Percentiles rank a stretch among this genome's conserved stretches.
phyloP scores from a whole-genome alignment of 495 filamentous ascomycete species.

The Penicillium verhagenii region DNA sequence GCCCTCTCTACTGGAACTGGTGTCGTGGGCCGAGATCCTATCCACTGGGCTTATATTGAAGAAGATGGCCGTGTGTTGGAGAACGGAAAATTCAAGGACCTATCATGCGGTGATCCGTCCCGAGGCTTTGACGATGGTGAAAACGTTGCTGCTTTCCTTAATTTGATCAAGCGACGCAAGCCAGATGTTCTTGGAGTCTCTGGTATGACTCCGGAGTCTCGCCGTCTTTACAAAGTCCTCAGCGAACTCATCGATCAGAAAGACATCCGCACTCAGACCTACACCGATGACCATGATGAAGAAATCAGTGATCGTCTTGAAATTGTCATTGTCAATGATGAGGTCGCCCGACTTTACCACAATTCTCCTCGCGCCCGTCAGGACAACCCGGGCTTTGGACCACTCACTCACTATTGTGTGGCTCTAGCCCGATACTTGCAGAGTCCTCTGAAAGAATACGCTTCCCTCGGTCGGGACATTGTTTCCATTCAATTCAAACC shows the following conservation, averaged over 20 bases:
- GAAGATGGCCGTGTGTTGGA: conserved; percentile 88
- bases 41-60: conserved; percentile 89
- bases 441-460: conserved; percentile 93
- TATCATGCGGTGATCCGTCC: conserved; percentile 66
- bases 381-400: conserved; percentile 76
- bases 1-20: conserved; percentile 78
- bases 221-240: conserved; percentile 76
- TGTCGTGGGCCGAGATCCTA: conserved; percentile 68
- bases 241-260: conserved; percentile 71
- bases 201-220: conserved; percentile 86
- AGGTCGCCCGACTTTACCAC: conserved; percentile 91
- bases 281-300: conserved; percentile 60
- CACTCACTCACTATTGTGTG: conserved; percentile 83
- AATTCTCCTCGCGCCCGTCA: conserved; percentile 76
- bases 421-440: conserved; percentile 88
- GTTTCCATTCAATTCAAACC: conserved; percentile 83
- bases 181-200: conserved; percentile 90
- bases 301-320: conserved; percentile 72
- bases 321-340: conserved; percentile 89
- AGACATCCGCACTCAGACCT: conserved; percentile 70
- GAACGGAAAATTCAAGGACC: conserved; percentile 78
- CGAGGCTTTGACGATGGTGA: conserved; percentile 61
- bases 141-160: conserved; percentile 64
- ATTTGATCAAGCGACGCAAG: conserved; percentile 68
- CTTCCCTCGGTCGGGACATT: conserved; percentile 83